Conservation (phyloP, 2,329 filamentous ascomycete species). For the Sarocladium brachiariae region DNA sequence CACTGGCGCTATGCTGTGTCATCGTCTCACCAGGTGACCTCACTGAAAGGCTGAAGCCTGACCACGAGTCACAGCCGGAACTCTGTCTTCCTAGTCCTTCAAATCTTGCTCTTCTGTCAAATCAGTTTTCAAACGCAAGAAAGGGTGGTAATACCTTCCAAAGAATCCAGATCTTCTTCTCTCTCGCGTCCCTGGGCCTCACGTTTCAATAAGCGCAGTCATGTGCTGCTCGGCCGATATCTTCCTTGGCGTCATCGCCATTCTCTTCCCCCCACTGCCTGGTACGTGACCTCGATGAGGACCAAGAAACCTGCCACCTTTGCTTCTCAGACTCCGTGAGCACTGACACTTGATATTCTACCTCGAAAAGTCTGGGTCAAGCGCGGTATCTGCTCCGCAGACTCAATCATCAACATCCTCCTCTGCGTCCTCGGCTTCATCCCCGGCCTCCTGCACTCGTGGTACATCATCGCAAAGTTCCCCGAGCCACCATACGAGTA, state of each 20-base stretch:
- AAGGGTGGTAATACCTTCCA: no score
- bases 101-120: no score
- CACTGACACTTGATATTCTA: conserved; percentile 18
- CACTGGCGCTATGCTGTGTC: neutral
- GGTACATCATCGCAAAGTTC: conserved; percentile 94
- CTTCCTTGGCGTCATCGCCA: conserved; percentile 57
- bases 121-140: no score
- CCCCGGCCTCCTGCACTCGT: conserved; percentile 86
- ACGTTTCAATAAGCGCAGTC: conserved; percentile 12
- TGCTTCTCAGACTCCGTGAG: no score
- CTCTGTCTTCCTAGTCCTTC: no score
- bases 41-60: neutral
- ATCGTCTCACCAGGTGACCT: conserved; percentile 6
- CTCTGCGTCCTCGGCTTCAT: conserved; percentile 74
- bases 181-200: no score
- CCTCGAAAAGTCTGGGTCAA: conserved; percentile 98
- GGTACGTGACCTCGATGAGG: no score
- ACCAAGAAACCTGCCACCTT: no score
- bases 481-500: conserved; percentile 71
- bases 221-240: conserved; percentile 53
- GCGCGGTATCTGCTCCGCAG: conserved; percentile 82
- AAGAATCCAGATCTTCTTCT: no score
- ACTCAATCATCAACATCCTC: conserved; percentile 91
- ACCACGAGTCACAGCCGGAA: neutral
- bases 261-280: conserved; percentile 59